A percentile compares a stretch with the other conserved stretches of the same genome.
phyloP scores from a whole-genome alignment of 257 asterid genomes.

The Gentiana straminea region DNA sequence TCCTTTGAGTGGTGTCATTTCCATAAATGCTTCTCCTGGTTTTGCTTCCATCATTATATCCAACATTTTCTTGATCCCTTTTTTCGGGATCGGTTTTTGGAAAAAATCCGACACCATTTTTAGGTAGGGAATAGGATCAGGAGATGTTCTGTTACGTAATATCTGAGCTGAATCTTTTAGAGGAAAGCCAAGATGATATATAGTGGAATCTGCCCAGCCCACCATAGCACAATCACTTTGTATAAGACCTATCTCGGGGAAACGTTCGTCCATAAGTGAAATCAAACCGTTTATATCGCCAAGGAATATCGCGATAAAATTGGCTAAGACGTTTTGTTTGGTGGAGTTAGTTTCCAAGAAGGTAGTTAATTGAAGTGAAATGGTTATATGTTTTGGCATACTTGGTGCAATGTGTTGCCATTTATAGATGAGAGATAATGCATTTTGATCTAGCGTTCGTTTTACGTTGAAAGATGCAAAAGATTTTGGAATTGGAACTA shows the following conservation, averaged over 20 bases:
- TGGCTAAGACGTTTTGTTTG: background rate
- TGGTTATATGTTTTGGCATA: background rate
- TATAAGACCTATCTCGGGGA: background rate
- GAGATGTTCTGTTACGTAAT: constrained; percentile 6
- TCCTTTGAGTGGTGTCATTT: constrained; percentile 6
- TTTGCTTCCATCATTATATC: background rate
- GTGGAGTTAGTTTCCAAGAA: background rate
- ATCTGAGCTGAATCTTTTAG: background rate
- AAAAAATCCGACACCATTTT: constrained; percentile 3
- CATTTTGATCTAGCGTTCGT: background rate
- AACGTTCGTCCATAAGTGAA: background rate
- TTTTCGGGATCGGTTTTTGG: background rate
- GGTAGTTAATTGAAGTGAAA: background rate
- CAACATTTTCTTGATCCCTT: constrained; percentile 1
- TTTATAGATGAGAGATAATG: no score
- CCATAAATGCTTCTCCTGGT: background rate
- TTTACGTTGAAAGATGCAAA: background rate
- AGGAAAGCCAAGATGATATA: constrained; percentile 1
- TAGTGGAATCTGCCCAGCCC: constrained; percentile 3
- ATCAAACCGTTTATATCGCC: background rate
- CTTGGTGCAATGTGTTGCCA: no score
- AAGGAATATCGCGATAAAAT: background rate
- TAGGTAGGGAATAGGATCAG: background rate
- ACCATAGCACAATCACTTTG: background rate
- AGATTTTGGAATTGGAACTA: constrained; percentile 1